Base-by-base conservation (phyloP, 2,329 filamentous ascomycete genomes). In the Parascedosporium putredinis region DNA sequence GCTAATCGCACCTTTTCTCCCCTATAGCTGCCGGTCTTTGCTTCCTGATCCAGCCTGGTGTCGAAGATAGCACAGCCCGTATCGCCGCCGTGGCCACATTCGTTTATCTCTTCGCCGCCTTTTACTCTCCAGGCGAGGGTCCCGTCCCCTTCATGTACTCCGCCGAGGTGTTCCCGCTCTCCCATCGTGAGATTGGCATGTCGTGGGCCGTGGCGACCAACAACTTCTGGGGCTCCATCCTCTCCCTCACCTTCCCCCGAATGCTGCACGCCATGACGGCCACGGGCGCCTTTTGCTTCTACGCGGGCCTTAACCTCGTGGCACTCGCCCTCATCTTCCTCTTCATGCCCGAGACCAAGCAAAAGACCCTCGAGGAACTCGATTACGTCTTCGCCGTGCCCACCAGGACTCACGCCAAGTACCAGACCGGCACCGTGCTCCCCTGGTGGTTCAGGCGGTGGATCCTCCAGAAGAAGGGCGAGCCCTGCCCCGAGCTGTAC, bases 101-200 rank as follows among this genome's bases (percentile, higher is more conserved):
- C 53, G 67, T 84, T 54, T 85, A 79, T 64, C 60, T 85, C 12
- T 86, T 84, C 54, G 77, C 74, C 1, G 78, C 77, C 5, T 82
- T 83, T 56, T 84, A 84, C 63, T 81, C 77, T 0, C 78, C 27
- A 58, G 59, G 62, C 18, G 79, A 83, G 64, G 80, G 80, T 0
- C 72, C 78, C 0, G 78, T 83, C 0, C 78, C 78, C 0, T 83
- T 80, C 60, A 74, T 74, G 16, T 82, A 82, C 66, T 74, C 69
- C 0, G 78, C 80, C 3, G 80, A 83, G 58, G 78, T 81, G 10
- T 83, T 81, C 61, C 80, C 80, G 1, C 71, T 83, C 0, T 78
- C 75, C 2, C 78, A 83, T 60, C 68, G 79, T 53, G 79, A 83
- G 60, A 71, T 81, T 4, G 80, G 79, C 31, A 83, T 84, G 80